Evolutionary conservation across 306 rosid genomes (phyloP).

Genomic region (Oxytropis ochrocephala): DNA sequence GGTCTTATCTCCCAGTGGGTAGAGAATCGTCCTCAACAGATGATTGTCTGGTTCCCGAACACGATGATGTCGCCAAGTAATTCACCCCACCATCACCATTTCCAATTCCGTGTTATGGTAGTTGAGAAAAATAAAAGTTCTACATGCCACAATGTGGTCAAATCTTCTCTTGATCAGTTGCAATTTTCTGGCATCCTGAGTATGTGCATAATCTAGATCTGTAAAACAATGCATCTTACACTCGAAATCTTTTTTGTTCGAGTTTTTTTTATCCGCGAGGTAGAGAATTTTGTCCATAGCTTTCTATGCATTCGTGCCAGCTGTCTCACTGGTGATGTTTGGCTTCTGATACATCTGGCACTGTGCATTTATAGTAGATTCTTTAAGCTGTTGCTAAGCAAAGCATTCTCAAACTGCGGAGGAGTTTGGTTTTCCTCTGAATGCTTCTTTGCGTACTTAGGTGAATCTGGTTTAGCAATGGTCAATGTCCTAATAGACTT

Average conservation of each 20-base stretch:
- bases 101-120: constrained; percentile 9
- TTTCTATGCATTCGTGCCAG: constrained; percentile 7
- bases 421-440: background rate
- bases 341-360: background rate
- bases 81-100: constrained; percentile 20
- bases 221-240: constrained; percentile 8
- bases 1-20: constrained; percentile 63
- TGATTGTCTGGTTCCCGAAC: constrained; percentile 31
- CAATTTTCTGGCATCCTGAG: constrained; percentile 28
- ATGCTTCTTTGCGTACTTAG: background rate
- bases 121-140: constrained; percentile 44
- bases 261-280: background rate
- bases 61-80: constrained; percentile 35
- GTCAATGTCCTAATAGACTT: background rate
- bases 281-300: background rate
- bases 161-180: constrained; percentile 25
- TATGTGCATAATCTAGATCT: constrained; percentile 31
- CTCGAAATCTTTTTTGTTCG: constrained; percentile 7
- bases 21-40: constrained; percentile 27
- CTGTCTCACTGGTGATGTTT: background rate
- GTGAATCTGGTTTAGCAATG: background rate
- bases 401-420: background rate
- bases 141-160: constrained; percentile 36
- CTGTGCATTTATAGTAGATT: background rate
- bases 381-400: background rate